A percentile compares a stretch with the other conserved stretches of the same genome.
Evolutionary conservation across 2,329 filamentous ascomycete genomes (phyloP).

Genomic region (Elsinoe arachidis): DNA sequence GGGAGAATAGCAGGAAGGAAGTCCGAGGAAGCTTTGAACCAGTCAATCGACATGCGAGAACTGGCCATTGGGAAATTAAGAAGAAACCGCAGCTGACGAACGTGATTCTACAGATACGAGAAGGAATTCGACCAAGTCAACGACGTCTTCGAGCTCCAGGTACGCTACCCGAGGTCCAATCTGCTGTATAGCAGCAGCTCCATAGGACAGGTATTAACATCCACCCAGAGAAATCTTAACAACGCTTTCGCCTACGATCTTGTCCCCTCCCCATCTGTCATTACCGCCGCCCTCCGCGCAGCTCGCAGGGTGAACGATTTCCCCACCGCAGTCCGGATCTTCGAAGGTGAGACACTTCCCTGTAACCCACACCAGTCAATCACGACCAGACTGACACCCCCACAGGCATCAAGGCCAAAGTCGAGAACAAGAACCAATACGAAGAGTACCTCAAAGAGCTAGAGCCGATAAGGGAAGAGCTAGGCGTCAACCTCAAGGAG

Average conservation of each 20-base stretch:
- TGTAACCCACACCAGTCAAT: background rate
- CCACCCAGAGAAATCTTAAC: conserved; percentile 77
- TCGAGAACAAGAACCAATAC: conserved; percentile 97
- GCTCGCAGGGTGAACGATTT: conserved; percentile 96
- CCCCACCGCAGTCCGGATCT: conserved; percentile 94
- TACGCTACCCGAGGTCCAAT: conserved; percentile 39
- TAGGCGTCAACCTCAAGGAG: conserved; percentile 86
- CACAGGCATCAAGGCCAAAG: conserved; percentile 94
- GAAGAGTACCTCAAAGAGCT: conserved; percentile 92
- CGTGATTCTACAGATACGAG: conserved; percentile 66
- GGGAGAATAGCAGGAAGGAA: conserved; percentile 15
- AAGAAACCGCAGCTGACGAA: conserved; percentile 12
- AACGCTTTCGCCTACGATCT: conserved; percentile 99
- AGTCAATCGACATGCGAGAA: background rate
- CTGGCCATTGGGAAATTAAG: background rate
- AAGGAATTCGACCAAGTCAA: conserved; percentile 97
- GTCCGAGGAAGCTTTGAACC: conserved; percentile 14
- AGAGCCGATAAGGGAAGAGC: conserved; percentile 83
- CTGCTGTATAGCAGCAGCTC: background rate
- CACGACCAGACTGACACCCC: background rate
- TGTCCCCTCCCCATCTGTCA: conserved; percentile 84
- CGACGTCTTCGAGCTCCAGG: conserved; percentile 99
- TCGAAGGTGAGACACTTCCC: conserved; percentile 65
- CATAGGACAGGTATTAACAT: background rate
- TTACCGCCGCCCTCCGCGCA: conserved; percentile 84